Evolutionary conservation across 169 alveolate genomes (phyloP), one percentile per base, ranked within the genome.

Genomic region (Cryptosporidium sp.): DNA sequence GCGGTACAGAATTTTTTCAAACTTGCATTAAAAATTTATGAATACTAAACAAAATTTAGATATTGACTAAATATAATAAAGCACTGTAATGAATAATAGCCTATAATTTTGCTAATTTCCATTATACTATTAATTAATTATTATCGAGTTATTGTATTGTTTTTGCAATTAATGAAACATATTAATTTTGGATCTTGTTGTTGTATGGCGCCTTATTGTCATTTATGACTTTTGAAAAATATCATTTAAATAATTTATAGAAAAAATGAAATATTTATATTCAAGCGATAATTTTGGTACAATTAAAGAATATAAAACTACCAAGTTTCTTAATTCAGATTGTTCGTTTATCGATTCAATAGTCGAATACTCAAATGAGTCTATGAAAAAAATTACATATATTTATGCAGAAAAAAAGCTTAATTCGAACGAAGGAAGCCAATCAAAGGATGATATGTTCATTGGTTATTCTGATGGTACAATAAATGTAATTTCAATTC

Each of bases 221-320:
- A 69, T n/a, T 21, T 23, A 16, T 73, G 86, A 73, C 86, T 33
- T 23, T 58, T 10, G 26, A 12, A 31, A 1, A 51, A 23, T 65
- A n/a, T 65, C 29, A 56, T 23, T 45, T 48, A 12, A 21, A 42
- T 44, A 14, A 44, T 29, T 29, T 10, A n/a, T 9, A 3, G 16
- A 14, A 73, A 73, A 73, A 18, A 73, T 73, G 86, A 73, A 73
- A 4, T 58, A 16, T 73, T 62, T 80, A 18, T 80, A 62, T 67
- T 80, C 80, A 58, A 75, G 89, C 7, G 89, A 80, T 44, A 60
- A 29, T 29, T 65, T 80, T 61, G 89, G 89, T 26, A 51, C 75
- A 0, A 48, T 80, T 29, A 80, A 80, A 37, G 89, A 80, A 35
- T 60, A 62, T 48, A 51, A 62, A 31, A 42, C 62, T 37, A 18